Evolutionary conservation across 331 rosid genomes (phyloP), one percentile per base, ranked within the genome.

Genomic region (Malus hybrid): DNA sequence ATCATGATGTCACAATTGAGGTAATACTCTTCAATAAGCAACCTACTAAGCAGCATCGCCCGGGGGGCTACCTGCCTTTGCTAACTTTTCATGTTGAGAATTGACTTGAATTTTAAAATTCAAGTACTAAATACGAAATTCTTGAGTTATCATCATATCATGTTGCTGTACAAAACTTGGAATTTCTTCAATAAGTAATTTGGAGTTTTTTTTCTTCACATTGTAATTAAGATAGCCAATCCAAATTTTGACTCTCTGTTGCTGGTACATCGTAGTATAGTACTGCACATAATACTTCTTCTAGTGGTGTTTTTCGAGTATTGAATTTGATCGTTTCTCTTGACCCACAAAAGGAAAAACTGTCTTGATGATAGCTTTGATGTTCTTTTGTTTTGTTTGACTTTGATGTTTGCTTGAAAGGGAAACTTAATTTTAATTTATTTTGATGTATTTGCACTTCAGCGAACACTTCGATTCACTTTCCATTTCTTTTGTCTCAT

Each of bases 1-100:
- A 89, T 75, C 89, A 83, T 26, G 87, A 83, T 68, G 92, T 93
- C 60, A 86, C 70, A 69, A 88, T 91, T 16, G 92, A 89, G 98
- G 98, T 93, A 42, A 0, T 10, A 42, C 14, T 42, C 48, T 42
- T 10, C 48, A 3, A 10, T 39, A 39, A 39, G 46, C 13, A 39
- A 39, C 46, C 46, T 39, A 39, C 46, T 39, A 39, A 39, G 46
- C 46, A 0, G 46, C 46, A 10, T 39, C 13, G 4, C 46, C 13
- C 13, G 46, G 13, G 13, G 46, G 46, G 46, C 46, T 39, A 39
- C 46, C 46, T 39, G 13, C 46, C 46, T 39, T 39, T 39, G 46
- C 46, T 39, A 39, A 39, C 12, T 9, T 36, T 36, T 36, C 42
- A 36, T 36, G 42, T 36, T 36, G 42, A 36, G 10, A 36, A 34